Base-by-base conservation (phyloP, 139 green algal genomes). In the Astrephomene gubernaculifera region DNA sequence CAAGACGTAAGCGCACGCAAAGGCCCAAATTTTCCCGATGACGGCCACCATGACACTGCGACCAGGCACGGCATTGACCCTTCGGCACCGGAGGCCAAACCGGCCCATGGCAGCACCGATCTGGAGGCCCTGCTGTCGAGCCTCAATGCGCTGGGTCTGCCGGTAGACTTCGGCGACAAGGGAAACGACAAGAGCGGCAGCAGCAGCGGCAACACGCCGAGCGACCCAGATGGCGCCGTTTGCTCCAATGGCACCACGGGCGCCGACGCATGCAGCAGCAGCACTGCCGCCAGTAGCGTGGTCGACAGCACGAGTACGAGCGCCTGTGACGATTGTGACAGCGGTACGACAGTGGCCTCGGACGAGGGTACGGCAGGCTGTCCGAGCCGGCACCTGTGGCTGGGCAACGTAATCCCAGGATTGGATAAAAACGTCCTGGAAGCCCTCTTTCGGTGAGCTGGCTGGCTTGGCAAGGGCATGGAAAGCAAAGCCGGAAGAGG, bases 381-480 rank as follows among this genome's bases (percentile, higher is more conserved):
- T n/a, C n/a, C n/a, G n/a, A 91, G 74, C 29, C 87, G 92, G 38
- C 93, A 96, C 91, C 89, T 98, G 49, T 96, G 93, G 93, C 89
- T 98, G 49, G 93, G 94, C 70, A 98, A 98, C 87, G 88, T 96
- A 25, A 92, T 89, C 0, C 84, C 93, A 31, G 90, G 90, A 69
- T 85, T 89, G n/a, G 92, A 90, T 79, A 88, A 89, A n/a, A 41
- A 65, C 4, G 89, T 88, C 24, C 89, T 96, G 53, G 92, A 96
- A 83, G 65, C 74, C 24, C 63, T 90, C 29, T 86, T 90, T 38
- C 21, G 25, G 43, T 87, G 70, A 73, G 67, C n/a, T n/a, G n/a
- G n/a, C n/a, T n/a, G n/a, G n/a, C n/a, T n/a, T n/a, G n/a, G n/a
- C n/a, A n/a, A n/a, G n/a, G n/a, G n/a, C n/a, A n/a, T n/a, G n/a